Base-by-base conservation (phyloP, 805 yeast species). In the Nakazawaea ishiwadae region DNA sequence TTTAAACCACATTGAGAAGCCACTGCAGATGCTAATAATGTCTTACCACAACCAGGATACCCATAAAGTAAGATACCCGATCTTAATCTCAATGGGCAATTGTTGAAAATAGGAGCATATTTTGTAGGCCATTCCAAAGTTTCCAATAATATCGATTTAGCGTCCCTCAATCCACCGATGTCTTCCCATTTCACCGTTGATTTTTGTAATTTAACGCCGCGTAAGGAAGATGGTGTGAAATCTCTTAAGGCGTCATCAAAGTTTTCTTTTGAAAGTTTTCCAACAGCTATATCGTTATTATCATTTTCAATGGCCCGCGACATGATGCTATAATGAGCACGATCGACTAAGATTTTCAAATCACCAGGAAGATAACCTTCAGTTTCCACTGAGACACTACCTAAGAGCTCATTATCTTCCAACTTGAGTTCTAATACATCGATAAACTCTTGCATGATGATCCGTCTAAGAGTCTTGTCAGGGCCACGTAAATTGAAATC, bases 21-120 rank as follows among this genome's bases (percentile, higher is more conserved):
- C 39, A 91, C 85, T 0, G 97, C 96, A 43, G 93, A 84, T 0
- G 98, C 98, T 30, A 91, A 61, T 47, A 90, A 68, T 0, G 98
- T 91, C 60, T 91, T 91, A 35, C 99, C 99, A 63, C 99, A 91
- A 2, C 99, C 99, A 0, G 99, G 98, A 56, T 87, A 91, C 0
- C 99, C 99, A 60, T 91, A 91, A 11, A 91, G 71, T 38, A 91
- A 65, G 18, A 91, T 77, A 38, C 99, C 99, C 0, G 96, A 87
- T 52, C 98, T 72, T 39, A 91, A 68, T 42, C 98, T 66, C 39
- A 91, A 65, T 0, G 98, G 96, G 53, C 96, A 87, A 47, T 78
- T 79, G 14, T 82, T 81, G 62, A 93, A 91, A n/a, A 91, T 87
- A 5, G 97, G 96, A 0, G 96, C 95, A 56, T 91, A 91, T 53